These are phyloP conservation scores for Volvox africanus DNA, from an alignment of 139 green algal species.

Conservation along the genomic window DNA sequence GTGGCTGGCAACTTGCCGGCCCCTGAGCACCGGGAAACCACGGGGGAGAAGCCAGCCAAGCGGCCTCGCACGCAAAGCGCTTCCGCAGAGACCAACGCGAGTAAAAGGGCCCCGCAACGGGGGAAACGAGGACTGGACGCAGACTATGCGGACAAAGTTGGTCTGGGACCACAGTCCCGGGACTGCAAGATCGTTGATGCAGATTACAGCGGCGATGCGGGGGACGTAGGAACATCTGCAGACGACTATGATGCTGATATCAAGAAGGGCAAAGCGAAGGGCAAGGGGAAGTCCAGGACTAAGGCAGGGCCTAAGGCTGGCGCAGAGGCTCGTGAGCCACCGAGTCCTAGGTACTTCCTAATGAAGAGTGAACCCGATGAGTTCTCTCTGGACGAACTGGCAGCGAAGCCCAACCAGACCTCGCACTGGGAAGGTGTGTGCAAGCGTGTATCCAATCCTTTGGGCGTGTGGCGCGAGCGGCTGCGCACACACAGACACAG, in stretches of 20 bases:
- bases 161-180: neutral
- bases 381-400: slow-evolving; percentile 77
- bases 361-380: slow-evolving; percentile 79
- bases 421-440: slow-evolving; percentile 73
- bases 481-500: no score
- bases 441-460: no score
- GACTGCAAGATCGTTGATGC: neutral
- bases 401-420: slow-evolving; percentile 46
- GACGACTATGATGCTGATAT: neutral
- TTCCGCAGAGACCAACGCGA: neutral
- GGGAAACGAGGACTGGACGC: neutral
- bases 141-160: neutral
- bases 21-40: neutral
- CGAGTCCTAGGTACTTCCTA: slow-evolving; percentile 39
- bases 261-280: neutral
- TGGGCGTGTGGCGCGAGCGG: no score
- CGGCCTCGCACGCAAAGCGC: neutral
- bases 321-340: neutral
- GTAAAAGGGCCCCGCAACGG: neutral
- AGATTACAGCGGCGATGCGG: neutral
- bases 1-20: neutral
- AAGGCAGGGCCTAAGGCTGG: neutral
- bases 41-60: neutral
- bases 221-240: neutral
- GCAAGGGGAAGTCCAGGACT: neutral